Evolutionary conservation across 108 stramenopile genomes (phyloP).

Genomic region (Nitzschia palea): DNA sequence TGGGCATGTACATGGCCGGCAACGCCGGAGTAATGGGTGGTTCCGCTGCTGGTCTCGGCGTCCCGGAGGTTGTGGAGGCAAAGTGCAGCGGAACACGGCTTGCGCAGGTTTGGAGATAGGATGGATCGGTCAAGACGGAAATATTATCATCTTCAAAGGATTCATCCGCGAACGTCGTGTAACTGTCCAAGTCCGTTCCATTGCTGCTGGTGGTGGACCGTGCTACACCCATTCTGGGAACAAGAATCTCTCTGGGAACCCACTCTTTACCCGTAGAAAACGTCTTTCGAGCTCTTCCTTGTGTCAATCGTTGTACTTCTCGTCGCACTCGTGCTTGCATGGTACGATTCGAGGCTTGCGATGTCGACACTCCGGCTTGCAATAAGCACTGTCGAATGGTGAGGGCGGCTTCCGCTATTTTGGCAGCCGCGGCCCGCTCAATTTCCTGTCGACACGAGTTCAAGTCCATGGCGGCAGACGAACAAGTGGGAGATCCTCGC

Average conservation of each 20-base stretch:
- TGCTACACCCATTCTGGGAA: too few relatives aligned
- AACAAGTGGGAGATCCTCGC: too few relatives aligned
- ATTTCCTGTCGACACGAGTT: not conserved
- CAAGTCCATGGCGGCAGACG: constrained; percentile 1
- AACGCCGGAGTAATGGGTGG: too few relatives aligned
- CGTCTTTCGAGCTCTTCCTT: not conserved
- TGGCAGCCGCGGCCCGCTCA: constrained; percentile 8
- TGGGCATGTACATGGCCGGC: too few relatives aligned
- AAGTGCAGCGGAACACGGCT: too few relatives aligned
- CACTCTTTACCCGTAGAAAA: too few relatives aligned
- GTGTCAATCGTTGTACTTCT: constrained; percentile 4
- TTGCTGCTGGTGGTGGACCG: too few relatives aligned
- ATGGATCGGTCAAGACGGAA: constrained; percentile 10
- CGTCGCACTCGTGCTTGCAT: constrained; percentile 14
- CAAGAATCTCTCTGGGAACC: too few relatives aligned
- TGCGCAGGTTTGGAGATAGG: not conserved
- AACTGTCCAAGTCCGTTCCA: too few relatives aligned
- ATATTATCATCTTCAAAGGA: constrained; percentile 3
- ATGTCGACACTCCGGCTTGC: not conserved
- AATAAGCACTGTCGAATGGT: constrained; percentile 12
- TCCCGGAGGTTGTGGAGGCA: too few relatives aligned
- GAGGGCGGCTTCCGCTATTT: not conserved
- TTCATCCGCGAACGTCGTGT: too few relatives aligned
- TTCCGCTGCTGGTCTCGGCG: too few relatives aligned
- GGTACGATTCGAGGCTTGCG: constrained; percentile 7